Percentiles rank a stretch among this genome's conserved stretches.
phyloP scores from a whole-genome alignment of 2,329 filamentous ascomycete genomes.

The Exophiala bonariae region DNA sequence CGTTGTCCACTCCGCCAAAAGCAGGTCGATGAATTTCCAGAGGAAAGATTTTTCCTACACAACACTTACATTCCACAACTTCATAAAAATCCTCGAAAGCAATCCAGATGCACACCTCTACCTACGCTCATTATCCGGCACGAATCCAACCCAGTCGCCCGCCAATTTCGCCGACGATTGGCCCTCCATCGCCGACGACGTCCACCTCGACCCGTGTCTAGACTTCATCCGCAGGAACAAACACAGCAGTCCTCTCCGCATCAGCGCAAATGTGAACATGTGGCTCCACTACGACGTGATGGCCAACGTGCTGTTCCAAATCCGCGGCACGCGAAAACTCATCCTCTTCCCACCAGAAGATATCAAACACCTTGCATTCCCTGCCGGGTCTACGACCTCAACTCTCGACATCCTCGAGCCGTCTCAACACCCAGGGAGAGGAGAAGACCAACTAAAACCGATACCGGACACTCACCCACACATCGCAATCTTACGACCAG shows the following conservation, averaged over 20 bases:
- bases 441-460: constrained; percentile 47
- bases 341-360: constrained; percentile 78
- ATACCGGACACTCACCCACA: constrained; percentile 66
- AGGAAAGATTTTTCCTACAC: constrained; percentile 79
- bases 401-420: constrained; percentile 67
- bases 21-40: constrained; percentile 74
- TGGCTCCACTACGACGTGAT: constrained; percentile 92
- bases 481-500: constrained; percentile 65
- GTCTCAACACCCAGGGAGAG: constrained; percentile 30
- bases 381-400: constrained; percentile 77
- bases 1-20: constrained; percentile 69
- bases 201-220: constrained; percentile 65
- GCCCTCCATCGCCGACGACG: constrained; percentile 67
- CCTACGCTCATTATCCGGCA: constrained; percentile 72
- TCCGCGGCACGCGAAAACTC: constrained; percentile 70
- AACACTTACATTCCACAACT: constrained; percentile 65
- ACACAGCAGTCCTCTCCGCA: constrained; percentile 77
- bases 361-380: constrained; percentile 67
- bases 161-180: constrained; percentile 73
- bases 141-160: constrained; percentile 67
- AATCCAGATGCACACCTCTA: constrained; percentile 67
- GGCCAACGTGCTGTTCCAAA: constrained; percentile 82
- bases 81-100: constrained; percentile 54
- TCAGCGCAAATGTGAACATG: constrained; percentile 79
- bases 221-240: constrained; percentile 58